Evolutionary conservation across 2,329 filamentous ascomycete genomes (phyloP).

Genomic region (Fusarium metavorans): DNA sequence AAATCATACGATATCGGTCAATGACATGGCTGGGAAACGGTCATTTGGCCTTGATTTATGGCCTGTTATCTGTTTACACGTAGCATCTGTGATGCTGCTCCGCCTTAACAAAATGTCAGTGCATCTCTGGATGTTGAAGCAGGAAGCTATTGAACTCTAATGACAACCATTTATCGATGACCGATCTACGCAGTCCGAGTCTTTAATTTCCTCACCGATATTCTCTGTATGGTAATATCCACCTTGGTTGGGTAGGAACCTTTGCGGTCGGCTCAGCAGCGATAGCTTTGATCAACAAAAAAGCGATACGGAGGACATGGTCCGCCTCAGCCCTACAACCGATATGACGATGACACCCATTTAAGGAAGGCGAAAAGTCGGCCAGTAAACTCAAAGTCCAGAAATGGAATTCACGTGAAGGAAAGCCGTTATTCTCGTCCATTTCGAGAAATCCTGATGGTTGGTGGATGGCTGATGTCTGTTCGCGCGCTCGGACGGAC

Average conservation of each 20-base stretch:
- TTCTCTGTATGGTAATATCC: background rate
- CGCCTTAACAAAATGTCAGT: background rate
- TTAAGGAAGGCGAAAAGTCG: background rate
- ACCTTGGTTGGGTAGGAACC: background rate
- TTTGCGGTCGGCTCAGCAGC: background rate
- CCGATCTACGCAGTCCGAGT: background rate
- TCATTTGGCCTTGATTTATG: background rate
- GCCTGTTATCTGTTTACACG: background rate
- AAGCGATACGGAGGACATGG: background rate
- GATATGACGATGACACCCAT: background rate
- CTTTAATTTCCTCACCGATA: background rate
- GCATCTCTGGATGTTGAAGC: background rate
- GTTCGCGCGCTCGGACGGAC: background rate
- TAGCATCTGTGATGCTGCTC: background rate
- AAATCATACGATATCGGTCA: background rate
- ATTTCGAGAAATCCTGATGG: background rate
- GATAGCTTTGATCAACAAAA: background rate
- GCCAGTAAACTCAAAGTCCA: too few species aligned
- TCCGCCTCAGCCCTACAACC: background rate
- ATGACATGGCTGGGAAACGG: background rate
- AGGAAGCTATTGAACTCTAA: background rate
- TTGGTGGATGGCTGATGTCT: background rate
- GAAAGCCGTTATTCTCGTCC: background rate
- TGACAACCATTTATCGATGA: background rate
- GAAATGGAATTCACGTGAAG: background rate